Conservation (phyloP, 441 rosid species). For the Pelargonium fulgidum region DNA sequence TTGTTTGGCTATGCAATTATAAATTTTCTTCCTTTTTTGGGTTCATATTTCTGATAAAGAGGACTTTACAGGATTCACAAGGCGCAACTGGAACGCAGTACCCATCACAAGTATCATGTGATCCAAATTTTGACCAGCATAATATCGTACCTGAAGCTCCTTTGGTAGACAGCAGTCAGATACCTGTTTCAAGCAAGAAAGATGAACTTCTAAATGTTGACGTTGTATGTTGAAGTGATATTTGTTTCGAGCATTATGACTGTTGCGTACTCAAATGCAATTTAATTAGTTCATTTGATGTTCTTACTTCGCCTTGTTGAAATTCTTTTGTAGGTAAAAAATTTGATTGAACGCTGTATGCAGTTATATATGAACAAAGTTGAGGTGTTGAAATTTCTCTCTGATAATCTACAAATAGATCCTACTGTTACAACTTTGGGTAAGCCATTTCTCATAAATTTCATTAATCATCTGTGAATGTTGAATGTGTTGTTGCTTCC, state of each 20-base stretch:
- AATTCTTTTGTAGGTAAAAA: slow-evolving; percentile 8
- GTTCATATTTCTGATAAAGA: not conserved
- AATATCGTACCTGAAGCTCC: slow-evolving; percentile 7
- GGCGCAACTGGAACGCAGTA: not conserved
- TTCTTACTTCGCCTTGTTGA: not conserved
- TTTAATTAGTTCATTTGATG: not conserved
- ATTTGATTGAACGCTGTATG: slow-evolving; percentile 15
- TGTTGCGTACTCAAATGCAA: not conserved
- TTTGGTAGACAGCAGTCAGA: not conserved
- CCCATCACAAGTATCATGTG: slow-evolving; percentile 1
- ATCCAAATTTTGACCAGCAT: slow-evolving; percentile 1
- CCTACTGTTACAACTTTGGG: slow-evolving; percentile 17
- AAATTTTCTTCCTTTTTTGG: not conserved
- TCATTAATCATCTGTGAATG: not conserved
- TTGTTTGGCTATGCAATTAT: not conserved
- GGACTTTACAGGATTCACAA: not conserved
- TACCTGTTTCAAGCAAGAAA: slow-evolving; percentile 5
- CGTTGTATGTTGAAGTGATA: not conserved
- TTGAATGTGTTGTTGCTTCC: not conserved
- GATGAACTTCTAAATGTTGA: not conserved
- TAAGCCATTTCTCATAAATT: not conserved
- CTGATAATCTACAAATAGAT: not conserved
- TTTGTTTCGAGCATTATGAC: not conserved
- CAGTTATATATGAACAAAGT: not conserved
- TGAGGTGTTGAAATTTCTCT: not conserved